Evolutionary conservation across 1,284 basidiomycete genomes (phyloP).

Genomic region (Schizopora paradoxa): DNA sequence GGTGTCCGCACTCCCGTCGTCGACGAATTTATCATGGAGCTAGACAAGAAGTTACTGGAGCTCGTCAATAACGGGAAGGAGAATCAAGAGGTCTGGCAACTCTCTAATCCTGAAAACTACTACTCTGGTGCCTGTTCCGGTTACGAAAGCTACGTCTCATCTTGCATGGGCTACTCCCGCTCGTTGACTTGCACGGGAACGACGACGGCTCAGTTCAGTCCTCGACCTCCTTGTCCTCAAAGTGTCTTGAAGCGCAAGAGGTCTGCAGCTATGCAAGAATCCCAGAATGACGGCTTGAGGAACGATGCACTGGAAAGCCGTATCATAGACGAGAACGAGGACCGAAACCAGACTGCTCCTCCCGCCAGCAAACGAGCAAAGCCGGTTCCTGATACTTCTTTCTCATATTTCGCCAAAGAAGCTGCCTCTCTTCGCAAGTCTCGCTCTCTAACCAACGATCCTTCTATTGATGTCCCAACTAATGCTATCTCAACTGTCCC

Average conservation of each 20-base stretch:
- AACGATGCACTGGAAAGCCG: constrained; percentile 1
- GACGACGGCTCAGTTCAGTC: neutral
- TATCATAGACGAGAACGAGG: constrained; percentile 4
- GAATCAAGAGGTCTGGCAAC: neutral
- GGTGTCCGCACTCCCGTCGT: constrained; percentile 6
- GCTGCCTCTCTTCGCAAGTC: constrained; percentile 14
- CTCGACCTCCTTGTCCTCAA: neutral
- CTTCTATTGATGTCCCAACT: constrained; percentile 2
- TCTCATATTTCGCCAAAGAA: constrained; percentile 10
- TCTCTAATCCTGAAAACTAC: neutral
- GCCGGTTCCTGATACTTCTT: constrained; percentile 14
- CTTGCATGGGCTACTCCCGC: neutral
- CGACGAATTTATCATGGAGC: constrained; percentile 4
- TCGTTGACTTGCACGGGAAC: neutral
- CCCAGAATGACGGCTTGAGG: neutral
- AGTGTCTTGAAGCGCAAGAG: constrained; percentile 13
- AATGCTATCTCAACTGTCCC: constrained; percentile 3
- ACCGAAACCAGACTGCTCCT: neutral
- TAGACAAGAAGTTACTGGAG: constrained; percentile 11
- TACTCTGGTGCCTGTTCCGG: too few relatives aligned
- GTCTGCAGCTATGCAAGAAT: neutral
- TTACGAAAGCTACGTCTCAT: neutral
- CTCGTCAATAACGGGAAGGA: constrained; percentile 1
- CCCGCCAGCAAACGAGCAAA: constrained; percentile 11
- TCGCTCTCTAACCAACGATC: constrained; percentile 9